Evolutionary conservation across 108 stramenopile genomes (phyloP).

Genomic region (Skeletonema potamos): DNA sequence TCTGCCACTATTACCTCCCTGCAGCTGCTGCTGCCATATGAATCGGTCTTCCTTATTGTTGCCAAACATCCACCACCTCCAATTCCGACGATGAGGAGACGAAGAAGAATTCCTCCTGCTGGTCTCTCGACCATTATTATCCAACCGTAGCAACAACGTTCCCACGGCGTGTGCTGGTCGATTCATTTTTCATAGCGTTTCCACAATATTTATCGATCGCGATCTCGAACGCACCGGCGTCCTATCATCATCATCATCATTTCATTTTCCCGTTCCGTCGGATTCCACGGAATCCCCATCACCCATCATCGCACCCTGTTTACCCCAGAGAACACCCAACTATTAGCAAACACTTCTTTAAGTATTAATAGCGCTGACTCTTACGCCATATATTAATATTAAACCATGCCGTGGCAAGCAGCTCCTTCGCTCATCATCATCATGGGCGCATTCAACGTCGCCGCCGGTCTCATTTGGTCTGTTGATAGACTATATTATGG

Average conservation of each 20-base stretch:
- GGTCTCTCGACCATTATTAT: neutral
- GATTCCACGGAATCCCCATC: too few species aligned
- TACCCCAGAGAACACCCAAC: too few species aligned
- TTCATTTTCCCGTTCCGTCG: too few species aligned
- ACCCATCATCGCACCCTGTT: too few species aligned
- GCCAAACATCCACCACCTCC: neutral
- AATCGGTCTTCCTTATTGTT: neutral
- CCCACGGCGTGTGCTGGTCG: neutral
- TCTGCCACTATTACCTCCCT: neutral
- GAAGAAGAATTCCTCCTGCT: too few species aligned
- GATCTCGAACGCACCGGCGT: too few species aligned
- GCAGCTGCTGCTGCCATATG: too few species aligned
- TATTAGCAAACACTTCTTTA: too few species aligned
- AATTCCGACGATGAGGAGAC: neutral
- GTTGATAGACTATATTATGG: conserved; percentile 60
- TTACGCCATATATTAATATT: neutral
- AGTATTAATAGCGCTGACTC: too few species aligned
- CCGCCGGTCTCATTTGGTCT: conserved; percentile 62
- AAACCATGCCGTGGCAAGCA: conserved; percentile 80
- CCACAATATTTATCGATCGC: too few species aligned
- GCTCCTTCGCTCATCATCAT: conserved; percentile 73
- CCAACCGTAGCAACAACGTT: neutral
- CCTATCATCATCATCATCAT: too few species aligned
- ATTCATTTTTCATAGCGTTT: neutral
- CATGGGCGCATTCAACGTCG: conserved; percentile 73